Conservation (phyloP, 2,329 filamentous ascomycete species). For the Verticillium albo-atrum region DNA sequence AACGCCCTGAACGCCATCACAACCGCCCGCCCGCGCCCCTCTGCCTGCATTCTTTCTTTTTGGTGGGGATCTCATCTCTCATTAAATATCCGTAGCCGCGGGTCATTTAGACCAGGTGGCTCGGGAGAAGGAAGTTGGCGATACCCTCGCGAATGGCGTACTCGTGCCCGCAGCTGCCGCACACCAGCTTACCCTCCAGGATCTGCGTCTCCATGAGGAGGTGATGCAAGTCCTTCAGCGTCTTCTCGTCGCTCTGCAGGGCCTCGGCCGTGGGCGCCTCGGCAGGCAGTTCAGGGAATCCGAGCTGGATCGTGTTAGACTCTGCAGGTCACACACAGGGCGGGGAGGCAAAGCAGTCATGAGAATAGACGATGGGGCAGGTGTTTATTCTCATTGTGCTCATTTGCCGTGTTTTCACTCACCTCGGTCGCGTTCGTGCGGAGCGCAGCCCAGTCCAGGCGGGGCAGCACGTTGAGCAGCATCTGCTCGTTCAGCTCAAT, state of each 20-base stretch:
- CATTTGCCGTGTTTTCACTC: constrained; percentile 17
- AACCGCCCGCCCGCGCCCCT: neutral
- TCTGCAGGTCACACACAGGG: neutral
- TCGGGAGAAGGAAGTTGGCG: constrained; percentile 91
- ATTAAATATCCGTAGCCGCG: neutral
- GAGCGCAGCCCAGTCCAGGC: constrained; percentile 85
- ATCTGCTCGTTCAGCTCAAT: constrained; percentile 77
- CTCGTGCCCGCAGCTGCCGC: constrained; percentile 87
- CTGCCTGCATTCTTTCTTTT: neutral
- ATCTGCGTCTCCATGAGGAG: constrained; percentile 88
- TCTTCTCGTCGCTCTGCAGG: constrained; percentile 61
- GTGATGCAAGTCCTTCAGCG: constrained; percentile 72
- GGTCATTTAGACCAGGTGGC: constrained; percentile 66
- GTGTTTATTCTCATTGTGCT: neutral
- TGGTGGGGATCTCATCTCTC: neutral
- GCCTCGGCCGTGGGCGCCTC: constrained; percentile 59
- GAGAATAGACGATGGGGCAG: neutral
- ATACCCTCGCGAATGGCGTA: constrained; percentile 95
- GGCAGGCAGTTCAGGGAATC: constrained; percentile 69
- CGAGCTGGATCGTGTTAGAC: constrained; percentile 51
- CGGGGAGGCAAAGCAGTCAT: neutral
- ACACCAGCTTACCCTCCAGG: constrained; percentile 81
- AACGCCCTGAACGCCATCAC: constrained; percentile 1
- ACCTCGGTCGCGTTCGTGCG: constrained; percentile 74
- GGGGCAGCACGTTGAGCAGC: constrained; percentile 77